Percentiles rank a stretch among this genome's conserved stretches.
Evolutionary conservation across 192 early-diverging fungal genomes (phyloP).

Genomic region (Bifiguratus adelaidae): DNA sequence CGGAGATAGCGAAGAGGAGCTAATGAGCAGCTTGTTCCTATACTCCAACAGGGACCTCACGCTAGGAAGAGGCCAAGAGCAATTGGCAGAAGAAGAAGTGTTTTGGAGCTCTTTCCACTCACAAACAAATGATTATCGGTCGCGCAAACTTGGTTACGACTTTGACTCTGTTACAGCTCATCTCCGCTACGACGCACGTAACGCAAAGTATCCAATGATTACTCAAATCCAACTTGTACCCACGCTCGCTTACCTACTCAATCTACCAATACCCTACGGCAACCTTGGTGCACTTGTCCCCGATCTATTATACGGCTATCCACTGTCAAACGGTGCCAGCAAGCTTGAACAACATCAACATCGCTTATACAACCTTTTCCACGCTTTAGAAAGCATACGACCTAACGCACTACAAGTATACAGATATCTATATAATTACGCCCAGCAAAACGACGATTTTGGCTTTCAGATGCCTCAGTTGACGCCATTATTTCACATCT

Average conservation of each 20-base stretch:
- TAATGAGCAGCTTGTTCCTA: slow-evolving; percentile 76
- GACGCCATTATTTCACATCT: slow-evolving; percentile 15
- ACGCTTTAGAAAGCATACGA: slow-evolving; percentile 28
- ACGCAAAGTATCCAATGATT: slow-evolving; percentile 32
- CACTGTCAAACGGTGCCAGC: background rate
- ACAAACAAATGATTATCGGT: slow-evolving; percentile 8
- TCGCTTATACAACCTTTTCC: slow-evolving; percentile 29
- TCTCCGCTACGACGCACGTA: slow-evolving; percentile 12
- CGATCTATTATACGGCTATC: slow-evolving; percentile 54
- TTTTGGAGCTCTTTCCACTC: slow-evolving; percentile 4
- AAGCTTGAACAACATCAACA: slow-evolving; percentile 12
- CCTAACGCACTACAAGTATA: slow-evolving; percentile 62
- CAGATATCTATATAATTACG: slow-evolving; percentile 51
- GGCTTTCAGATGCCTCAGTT: slow-evolving; percentile 38
- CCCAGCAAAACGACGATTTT: slow-evolving; percentile 28
- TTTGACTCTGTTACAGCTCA: slow-evolving; percentile 1
- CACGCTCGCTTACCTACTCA: slow-evolving; percentile 68
- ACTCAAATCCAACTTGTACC: slow-evolving; percentile 90
- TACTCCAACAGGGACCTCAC: slow-evolving; percentile 54
- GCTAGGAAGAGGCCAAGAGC: no score
- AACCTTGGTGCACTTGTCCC: slow-evolving; percentile 86
- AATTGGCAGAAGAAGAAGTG: background rate
- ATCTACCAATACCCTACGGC: slow-evolving; percentile 86
- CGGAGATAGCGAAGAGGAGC: slow-evolving; percentile 84
- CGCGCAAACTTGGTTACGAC: slow-evolving; percentile 8